A percentile compares a stretch with the other conserved stretches of the same genome.
phyloP scores from a whole-genome alignment of 2,329 filamentous ascomycete species.

The Reticulascus tulasneorum region DNA sequence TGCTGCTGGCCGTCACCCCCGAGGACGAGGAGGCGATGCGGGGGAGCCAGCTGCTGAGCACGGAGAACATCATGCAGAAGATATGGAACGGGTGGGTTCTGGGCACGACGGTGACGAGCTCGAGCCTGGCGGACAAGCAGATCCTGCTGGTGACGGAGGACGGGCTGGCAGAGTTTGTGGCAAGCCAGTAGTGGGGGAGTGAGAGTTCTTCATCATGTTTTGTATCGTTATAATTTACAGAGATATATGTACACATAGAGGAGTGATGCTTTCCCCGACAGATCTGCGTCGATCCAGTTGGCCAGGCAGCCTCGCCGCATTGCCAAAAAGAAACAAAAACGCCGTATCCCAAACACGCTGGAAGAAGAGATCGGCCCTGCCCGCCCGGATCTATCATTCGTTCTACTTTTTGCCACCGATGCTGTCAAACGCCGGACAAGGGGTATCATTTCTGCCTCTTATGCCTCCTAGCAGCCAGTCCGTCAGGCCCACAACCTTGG shows the following conservation, averaged over 20 bases:
- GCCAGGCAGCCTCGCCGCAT: too few relatives aligned
- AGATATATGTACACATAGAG: too few relatives aligned
- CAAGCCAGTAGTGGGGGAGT: too few relatives aligned
- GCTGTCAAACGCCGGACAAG: constrained; percentile 17
- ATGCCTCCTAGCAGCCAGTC: constrained; percentile 91
- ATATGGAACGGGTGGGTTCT: constrained; percentile 44
- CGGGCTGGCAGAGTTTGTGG: constrained; percentile 31
- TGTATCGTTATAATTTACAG: too few relatives aligned
- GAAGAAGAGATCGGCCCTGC: too few relatives aligned
- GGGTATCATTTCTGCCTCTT: constrained; percentile 26
- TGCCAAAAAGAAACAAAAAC: too few relatives aligned
- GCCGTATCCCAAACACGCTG: too few relatives aligned
- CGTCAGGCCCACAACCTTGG: constrained; percentile 83
- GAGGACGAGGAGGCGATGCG: constrained; percentile 29
- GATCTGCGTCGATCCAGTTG: too few relatives aligned
- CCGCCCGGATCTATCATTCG: neutral
- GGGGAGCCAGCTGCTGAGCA: constrained; percentile 21
- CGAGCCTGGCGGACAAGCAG: constrained; percentile 35
- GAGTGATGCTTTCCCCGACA: too few relatives aligned
- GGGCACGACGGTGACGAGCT: constrained; percentile 34
- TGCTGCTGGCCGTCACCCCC: constrained; percentile 38
- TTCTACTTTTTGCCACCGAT: constrained; percentile 1
- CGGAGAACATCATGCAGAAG: constrained; percentile 40
- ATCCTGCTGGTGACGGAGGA: constrained; percentile 41
- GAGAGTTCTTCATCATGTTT: too few relatives aligned